Conservation (phyloP, 2,329 filamentous ascomycete species). For the Fusarium palustre region DNA sequence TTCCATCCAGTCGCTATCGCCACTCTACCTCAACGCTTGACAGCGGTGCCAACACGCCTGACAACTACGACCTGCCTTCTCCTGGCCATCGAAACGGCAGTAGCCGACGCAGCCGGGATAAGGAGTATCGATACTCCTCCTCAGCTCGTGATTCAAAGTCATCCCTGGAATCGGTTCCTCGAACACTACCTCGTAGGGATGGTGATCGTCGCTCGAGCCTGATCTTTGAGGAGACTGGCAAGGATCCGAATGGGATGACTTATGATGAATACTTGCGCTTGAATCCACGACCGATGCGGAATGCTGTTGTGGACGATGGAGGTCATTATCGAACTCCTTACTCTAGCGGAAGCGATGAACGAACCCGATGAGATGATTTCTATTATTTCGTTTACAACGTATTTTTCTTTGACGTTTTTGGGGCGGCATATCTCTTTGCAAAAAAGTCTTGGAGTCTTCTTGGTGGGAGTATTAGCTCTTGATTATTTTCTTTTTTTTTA, state of each 20-base stretch:
- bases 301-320: constrained; percentile 32
- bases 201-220: constrained; percentile 33
- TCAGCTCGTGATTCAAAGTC: constrained; percentile 42
- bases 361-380: neutral
- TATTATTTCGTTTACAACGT: neutral
- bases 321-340: constrained; percentile 32
- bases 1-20: constrained; percentile 38
- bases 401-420: neutral
- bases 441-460: constrained; percentile 15
- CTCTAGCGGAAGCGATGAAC: constrained; percentile 22
- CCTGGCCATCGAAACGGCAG: constrained; percentile 20
- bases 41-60: constrained; percentile 13
- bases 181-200: constrained; percentile 25
- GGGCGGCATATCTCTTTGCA: neutral
- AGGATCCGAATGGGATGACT: constrained; percentile 29
- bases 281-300: constrained; percentile 34
- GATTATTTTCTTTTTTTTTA: neutral
- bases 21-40: constrained; percentile 33
- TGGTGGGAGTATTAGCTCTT: neutral
- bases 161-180: constrained; percentile 32
- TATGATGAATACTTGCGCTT: constrained; percentile 44
- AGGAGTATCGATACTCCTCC: constrained; percentile 48
- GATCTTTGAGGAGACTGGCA: constrained; percentile 30
- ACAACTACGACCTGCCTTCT: constrained; percentile 31
- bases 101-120: constrained; percentile 41